phyloP scores from a whole-genome alignment of 352 stramenopile species.

The Thraustochytrium striatum region DNA sequence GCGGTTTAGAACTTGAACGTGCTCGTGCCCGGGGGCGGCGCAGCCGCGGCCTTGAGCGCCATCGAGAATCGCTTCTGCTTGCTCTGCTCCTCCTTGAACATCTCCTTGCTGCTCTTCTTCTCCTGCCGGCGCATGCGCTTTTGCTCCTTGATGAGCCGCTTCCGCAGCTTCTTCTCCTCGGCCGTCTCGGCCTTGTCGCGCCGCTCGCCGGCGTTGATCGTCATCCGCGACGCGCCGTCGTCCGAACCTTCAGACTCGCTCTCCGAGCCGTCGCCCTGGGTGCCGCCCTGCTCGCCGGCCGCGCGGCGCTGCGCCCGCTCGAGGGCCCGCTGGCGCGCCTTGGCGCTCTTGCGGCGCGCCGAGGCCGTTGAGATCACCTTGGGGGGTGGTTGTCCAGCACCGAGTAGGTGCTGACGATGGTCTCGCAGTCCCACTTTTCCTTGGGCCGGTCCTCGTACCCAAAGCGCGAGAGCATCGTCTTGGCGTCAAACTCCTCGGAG shows the following conservation, averaged over 20 bases:
- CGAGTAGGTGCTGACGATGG: conserved; percentile 95
- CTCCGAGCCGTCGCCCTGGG: background rate
- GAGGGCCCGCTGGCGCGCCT: too few species aligned
- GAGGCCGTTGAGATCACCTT: too few species aligned
- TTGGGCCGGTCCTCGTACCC: conserved; percentile 41
- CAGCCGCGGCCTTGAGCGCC: conserved; percentile 29
- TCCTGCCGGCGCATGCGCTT: conserved; percentile 79
- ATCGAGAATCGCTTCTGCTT: background rate
- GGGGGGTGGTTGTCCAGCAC: conserved; percentile 97
- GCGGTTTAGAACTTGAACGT: conserved; percentile 22
- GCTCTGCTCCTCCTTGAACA: conserved; percentile 80
- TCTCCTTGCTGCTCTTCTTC: conserved; percentile 89
- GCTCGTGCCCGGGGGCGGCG: conserved; percentile 19
- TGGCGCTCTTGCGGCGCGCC: too few species aligned
- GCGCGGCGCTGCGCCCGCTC: background rate
- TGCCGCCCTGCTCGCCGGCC: background rate
- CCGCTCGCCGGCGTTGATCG: conserved; percentile 53
- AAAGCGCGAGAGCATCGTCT: conserved; percentile 49
- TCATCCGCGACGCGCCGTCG: conserved; percentile 54
- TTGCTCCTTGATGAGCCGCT: conserved; percentile 82
- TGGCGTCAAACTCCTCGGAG: conserved; percentile 53
- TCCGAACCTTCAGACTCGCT: conserved; percentile 52
- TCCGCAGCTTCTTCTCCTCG: conserved; percentile 85
- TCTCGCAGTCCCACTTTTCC: conserved; percentile 92
- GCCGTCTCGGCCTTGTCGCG: conserved; percentile 74